Evolutionary conservation across 176 grass and related monocot species (phyloP).

Genomic region (Aegilops longissima): DNA sequence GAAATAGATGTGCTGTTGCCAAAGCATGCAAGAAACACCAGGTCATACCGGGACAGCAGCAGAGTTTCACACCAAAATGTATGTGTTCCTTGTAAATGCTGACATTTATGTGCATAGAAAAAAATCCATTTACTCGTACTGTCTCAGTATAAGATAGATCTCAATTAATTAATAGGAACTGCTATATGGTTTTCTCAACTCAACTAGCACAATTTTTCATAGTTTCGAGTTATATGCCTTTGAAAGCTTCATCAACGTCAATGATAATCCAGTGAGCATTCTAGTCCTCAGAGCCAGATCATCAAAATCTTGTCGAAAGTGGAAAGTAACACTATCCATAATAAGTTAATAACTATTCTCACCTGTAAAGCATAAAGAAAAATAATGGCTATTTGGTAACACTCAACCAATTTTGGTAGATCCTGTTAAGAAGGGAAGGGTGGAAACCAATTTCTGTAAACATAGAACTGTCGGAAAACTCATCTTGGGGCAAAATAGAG

Average conservation of each 20-base stretch:
- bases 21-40: background rate
- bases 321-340: constrained; percentile 88
- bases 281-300: constrained; percentile 78
- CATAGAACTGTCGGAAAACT: too few relatives aligned
- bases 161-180: background rate
- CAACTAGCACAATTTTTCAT: background rate
- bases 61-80: background rate
- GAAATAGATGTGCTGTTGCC: background rate
- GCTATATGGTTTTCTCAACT: background rate
- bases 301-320: constrained; percentile 96
- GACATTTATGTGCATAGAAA: background rate
- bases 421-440: background rate
- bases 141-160: background rate
- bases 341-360: constrained; percentile 49
- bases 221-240: constrained; percentile 53
- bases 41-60: background rate
- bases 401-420: background rate
- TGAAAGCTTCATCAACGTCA: constrained; percentile 84
- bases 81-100: background rate
- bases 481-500: background rate
- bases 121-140: background rate
- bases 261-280: constrained; percentile 77
- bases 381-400: background rate
- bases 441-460: background rate
- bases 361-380: constrained; percentile 49